These are phyloP conservation scores for Wallacemonas collosoma DNA, from an alignment of 208 protist species.

Conservation along the genomic window DNA sequence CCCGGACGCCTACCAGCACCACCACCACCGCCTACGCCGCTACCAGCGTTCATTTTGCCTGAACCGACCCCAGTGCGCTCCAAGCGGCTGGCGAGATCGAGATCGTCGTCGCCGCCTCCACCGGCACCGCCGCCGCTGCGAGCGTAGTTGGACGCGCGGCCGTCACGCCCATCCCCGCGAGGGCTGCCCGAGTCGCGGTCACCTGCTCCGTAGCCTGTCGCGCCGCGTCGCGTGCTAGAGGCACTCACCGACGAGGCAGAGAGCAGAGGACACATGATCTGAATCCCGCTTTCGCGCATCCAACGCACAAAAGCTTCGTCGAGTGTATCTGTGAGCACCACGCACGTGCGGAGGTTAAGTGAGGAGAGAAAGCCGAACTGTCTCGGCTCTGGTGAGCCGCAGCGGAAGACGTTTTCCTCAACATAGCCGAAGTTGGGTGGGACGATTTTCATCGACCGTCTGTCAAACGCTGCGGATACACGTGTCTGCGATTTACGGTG, in stretches of 20 bases:
- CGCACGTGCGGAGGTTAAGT: conserved; percentile 94
- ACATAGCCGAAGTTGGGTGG: conserved; percentile 97
- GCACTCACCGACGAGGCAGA: not conserved
- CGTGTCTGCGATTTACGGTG: too few relatives aligned
- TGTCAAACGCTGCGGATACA: too few relatives aligned
- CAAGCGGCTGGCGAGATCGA: not conserved
- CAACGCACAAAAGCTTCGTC: conserved; percentile 93
- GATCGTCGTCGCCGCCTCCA: not conserved
- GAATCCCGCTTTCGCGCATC: conserved; percentile 93
- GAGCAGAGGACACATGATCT: conserved; percentile 70
- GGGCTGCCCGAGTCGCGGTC: not conserved
- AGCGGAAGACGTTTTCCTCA: conserved; percentile 96
- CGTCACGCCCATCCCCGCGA: conserved; percentile 6
- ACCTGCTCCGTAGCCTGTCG: not conserved
- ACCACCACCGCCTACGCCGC: too few relatives aligned
- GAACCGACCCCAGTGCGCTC: not conserved
- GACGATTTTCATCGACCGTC: conserved; percentile 73
- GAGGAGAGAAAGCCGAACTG: conserved; percentile 98
- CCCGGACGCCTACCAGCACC: too few relatives aligned
- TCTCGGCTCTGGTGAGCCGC: conserved; percentile 93
- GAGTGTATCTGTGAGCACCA: conserved; percentile 94
- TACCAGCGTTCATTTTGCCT: too few relatives aligned
- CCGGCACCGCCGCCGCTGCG: not conserved
- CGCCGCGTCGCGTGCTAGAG: not conserved
- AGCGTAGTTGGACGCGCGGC: not conserved